Conservation (phyloP, 2,329 filamentous ascomycete species). For the Clonostachys rosea region DNA sequence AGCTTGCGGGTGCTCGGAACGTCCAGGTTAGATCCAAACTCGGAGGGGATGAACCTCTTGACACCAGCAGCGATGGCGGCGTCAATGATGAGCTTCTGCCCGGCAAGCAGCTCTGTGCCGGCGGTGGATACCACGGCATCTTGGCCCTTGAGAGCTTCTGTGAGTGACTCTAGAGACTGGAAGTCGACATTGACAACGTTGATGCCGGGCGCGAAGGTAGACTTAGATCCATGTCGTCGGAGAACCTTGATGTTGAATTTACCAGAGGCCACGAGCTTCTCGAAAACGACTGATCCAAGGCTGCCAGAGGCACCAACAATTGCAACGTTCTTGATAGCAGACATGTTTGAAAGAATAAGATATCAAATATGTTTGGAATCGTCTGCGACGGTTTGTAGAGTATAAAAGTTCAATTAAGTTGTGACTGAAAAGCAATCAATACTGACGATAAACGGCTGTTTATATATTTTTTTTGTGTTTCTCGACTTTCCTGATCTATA, state of each 20-base stretch:
- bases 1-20: slow-evolving; percentile 29
- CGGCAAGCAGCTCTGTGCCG: slow-evolving; percentile 28
- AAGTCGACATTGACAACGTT: slow-evolving; percentile 29
- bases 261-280: slow-evolving; percentile 18
- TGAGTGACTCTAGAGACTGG: slow-evolving; percentile 40
- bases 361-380: background rate
- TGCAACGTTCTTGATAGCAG: slow-evolving; percentile 27
- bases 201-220: slow-evolving; percentile 18
- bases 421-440: too few species aligned
- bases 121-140: slow-evolving; percentile 46
- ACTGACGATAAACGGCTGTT: too few species aligned
- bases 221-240: slow-evolving; percentile 30
- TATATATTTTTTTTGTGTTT: too few species aligned
- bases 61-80: slow-evolving; percentile 56
- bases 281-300: slow-evolving; percentile 22
- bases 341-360: slow-evolving; percentile 11
- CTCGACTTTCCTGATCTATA: too few species aligned
- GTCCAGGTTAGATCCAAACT: slow-evolving; percentile 38
- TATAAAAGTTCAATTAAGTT: too few species aligned
- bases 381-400: too few species aligned
- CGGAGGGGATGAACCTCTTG: slow-evolving; percentile 56
- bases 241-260: slow-evolving; percentile 29
- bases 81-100: slow-evolving; percentile 41
- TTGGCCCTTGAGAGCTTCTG: slow-evolving; percentile 44
- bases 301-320: slow-evolving; percentile 28